A percentile compares a stretch with the other conserved stretches of the same genome.
Evolutionary conservation across 2,329 filamentous ascomycete genomes (phyloP).

Genomic region (Talaromyces sp.): DNA sequence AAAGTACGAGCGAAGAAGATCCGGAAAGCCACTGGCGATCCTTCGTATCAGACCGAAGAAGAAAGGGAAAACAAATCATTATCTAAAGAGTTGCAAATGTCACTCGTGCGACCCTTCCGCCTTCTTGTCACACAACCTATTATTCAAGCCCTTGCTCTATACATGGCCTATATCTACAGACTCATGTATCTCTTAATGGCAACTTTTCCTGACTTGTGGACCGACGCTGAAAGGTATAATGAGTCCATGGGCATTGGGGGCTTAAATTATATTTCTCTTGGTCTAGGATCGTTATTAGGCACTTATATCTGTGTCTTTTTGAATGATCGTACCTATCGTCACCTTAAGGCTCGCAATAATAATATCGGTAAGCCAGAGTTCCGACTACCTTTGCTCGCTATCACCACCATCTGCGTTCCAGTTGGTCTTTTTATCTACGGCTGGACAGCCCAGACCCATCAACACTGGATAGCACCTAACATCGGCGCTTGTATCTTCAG

Average conservation of each 20-base stretch:
- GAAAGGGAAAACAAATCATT: background rate
- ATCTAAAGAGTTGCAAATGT: conserved; percentile 12
- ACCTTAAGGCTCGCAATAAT: conserved; percentile 50
- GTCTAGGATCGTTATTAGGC: conserved; percentile 63
- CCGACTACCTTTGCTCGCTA: background rate
- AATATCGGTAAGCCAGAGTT: conserved; percentile 30
- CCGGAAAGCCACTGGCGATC: background rate
- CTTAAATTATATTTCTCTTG: conserved; percentile 66
- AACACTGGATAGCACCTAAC: conserved; percentile 48
- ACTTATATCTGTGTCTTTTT: conserved; percentile 53
- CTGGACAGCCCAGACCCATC: conserved; percentile 1
- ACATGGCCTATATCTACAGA: conserved; percentile 63
- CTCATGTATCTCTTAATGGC: conserved; percentile 66
- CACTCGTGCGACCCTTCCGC: conserved; percentile 59
- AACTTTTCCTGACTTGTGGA: conserved; percentile 65
- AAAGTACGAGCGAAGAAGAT: conserved; percentile 48
- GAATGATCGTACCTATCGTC: conserved; percentile 57
- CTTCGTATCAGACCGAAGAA: conserved; percentile 33
- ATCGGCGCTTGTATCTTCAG: conserved; percentile 53
- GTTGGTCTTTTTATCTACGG: conserved; percentile 54
- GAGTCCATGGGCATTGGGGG: conserved; percentile 61
- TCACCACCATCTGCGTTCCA: background rate
- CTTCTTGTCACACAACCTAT: conserved; percentile 63
- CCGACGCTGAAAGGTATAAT: conserved; percentile 51
- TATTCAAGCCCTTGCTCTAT: conserved; percentile 58